phyloP scores from a whole-genome alignment of 2,329 filamentous ascomycete species.

The Xylariaceae sp. region DNA sequence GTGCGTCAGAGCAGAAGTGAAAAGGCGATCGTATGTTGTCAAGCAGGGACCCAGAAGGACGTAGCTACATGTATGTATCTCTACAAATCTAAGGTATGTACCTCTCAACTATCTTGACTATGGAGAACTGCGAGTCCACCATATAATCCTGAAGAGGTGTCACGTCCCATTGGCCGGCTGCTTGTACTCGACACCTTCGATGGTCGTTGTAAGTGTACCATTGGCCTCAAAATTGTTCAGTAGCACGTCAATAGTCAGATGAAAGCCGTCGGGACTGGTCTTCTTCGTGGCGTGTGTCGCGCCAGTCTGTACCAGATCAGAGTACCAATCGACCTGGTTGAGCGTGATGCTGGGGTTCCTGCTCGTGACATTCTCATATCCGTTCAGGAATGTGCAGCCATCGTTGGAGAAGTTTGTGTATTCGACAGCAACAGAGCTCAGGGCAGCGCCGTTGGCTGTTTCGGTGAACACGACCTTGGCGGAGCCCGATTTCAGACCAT shows the following conservation, averaged over 20 bases:
- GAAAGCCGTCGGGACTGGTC: constrained; percentile 35
- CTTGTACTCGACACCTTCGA: constrained; percentile 32
- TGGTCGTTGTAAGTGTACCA: constrained; percentile 34
- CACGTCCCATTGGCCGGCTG: constrained; percentile 28
- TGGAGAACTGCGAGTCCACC: too few relatives aligned
- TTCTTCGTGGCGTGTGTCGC: constrained; percentile 30
- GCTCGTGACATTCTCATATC: constrained; percentile 32
- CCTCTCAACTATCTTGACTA: too few relatives aligned
- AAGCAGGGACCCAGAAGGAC: too few relatives aligned
- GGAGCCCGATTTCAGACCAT: constrained; percentile 12
- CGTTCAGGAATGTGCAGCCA: constrained; percentile 28
- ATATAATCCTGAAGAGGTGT: neutral
- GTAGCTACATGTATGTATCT: too few relatives aligned
- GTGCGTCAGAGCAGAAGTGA: too few relatives aligned
- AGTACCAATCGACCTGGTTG: constrained; percentile 34
- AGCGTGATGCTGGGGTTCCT: constrained; percentile 19
- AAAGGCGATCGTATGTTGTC: too few relatives aligned
- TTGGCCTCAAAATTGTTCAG: constrained; percentile 37
- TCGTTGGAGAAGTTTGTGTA: constrained; percentile 36
- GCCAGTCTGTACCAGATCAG: constrained; percentile 33
- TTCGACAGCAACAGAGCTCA: constrained; percentile 27
- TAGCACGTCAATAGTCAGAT: constrained; percentile 34
- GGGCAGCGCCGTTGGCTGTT: constrained; percentile 6
- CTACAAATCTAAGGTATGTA: too few relatives aligned
- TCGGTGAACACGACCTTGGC: constrained; percentile 19